phyloP scores from a whole-genome alignment of 257 asterid species.

The Cordia subcordata region DNA sequence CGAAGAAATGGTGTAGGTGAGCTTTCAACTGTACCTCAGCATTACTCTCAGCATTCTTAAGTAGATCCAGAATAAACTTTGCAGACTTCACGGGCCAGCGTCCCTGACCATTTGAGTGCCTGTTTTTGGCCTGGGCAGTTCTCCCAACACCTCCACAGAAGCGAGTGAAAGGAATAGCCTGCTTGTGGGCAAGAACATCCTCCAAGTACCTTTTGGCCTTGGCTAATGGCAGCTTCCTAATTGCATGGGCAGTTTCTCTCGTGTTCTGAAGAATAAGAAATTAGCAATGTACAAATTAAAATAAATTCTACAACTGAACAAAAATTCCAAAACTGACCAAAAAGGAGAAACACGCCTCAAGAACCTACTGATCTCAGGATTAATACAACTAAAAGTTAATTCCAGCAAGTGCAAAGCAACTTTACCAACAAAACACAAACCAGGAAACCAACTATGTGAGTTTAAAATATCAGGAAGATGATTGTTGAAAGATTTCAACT shows the following conservation, averaged over 20 bases:
- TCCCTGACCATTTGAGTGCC: conserved; percentile 73
- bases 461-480: neutral
- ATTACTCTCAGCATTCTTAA: conserved; percentile 72
- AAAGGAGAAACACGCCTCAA: too few relatives aligned
- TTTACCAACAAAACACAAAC: too few relatives aligned
- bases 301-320: too few relatives aligned
- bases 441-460: too few relatives aligned
- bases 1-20: neutral
- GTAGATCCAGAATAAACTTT: conserved; percentile 55
- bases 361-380: too few relatives aligned
- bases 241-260: conserved; percentile 70
- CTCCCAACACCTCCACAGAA: conserved; percentile 72
- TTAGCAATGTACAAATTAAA: neutral
- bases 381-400: too few relatives aligned
- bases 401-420: too few relatives aligned
- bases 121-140: conserved; percentile 68
- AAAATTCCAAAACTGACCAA: too few relatives aligned
- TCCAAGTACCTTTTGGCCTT: conserved; percentile 66
- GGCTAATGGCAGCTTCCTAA: conserved; percentile 46
- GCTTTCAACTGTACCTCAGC: conserved; percentile 42
- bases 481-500: neutral
- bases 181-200: conserved; percentile 64
- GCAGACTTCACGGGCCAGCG: conserved; percentile 84
- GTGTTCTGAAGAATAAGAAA: conserved; percentile 18
- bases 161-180: conserved; percentile 72